Evolutionary conservation across 2,329 filamentous ascomycete genomes (phyloP).

Genomic region (Xylaria sp.): DNA sequence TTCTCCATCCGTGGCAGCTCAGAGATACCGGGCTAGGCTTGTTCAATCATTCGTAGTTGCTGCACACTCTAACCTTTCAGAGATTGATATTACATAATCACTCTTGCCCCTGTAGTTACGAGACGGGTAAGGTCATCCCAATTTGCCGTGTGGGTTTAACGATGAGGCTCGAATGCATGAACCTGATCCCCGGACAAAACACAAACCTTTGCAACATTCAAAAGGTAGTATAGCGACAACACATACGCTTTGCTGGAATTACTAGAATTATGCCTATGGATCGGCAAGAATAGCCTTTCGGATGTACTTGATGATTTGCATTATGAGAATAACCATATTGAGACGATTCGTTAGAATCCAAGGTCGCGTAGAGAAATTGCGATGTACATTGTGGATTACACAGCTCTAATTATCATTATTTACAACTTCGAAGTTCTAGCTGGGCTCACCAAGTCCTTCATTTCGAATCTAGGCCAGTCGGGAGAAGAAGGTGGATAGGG

Average conservation of each 20-base stretch:
- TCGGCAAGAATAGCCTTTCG: no score
- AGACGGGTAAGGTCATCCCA: no score
- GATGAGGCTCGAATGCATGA: no score
- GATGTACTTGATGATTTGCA: no score
- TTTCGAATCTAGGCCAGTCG: slow-evolving; percentile 28
- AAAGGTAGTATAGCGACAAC: no score
- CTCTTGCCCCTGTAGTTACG: no score
- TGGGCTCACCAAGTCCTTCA: slow-evolving; percentile 24
- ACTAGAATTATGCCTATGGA: no score
- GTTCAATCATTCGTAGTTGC: neutral
- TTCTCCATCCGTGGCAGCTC: neutral
- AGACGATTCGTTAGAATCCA: neutral
- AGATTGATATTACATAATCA: neutral
- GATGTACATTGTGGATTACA: neutral
- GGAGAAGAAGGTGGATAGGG: slow-evolving; percentile 51
- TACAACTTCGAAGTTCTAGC: slow-evolving; percentile 23
- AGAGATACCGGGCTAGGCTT: neutral
- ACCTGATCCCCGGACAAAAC: no score
- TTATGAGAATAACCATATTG: neutral
- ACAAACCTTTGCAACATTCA: no score
- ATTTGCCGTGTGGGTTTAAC: no score
- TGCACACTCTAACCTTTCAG: neutral
- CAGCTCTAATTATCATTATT: neutral
- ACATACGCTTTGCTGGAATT: no score
- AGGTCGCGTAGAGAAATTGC: neutral